A percentile compares a stretch with the other conserved stretches of the same genome.
phyloP scores from a whole-genome alignment of 179 eudicot species.

The Actinidia chinensis region DNA sequence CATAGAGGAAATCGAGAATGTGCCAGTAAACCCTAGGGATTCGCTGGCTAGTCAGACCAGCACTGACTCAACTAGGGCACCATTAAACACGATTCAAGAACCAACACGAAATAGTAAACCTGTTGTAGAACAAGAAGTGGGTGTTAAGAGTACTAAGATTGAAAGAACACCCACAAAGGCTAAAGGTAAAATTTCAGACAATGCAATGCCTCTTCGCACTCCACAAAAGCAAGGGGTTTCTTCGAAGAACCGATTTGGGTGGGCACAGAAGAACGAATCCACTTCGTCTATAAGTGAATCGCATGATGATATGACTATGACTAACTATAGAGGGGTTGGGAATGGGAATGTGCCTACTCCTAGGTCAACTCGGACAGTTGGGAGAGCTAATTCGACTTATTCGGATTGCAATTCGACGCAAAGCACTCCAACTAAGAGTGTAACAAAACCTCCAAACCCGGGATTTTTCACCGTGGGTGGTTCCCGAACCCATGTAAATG shows the following conservation, averaged over 20 bases:
- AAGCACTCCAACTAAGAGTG: conserved; percentile 84
- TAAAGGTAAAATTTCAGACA: conserved; percentile 36
- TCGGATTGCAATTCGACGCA: conserved; percentile 54
- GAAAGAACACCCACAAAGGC: conserved; percentile 72
- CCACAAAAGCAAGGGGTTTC: conserved; percentile 60
- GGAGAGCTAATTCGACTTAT: conserved; percentile 40
- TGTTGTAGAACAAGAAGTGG: conserved; percentile 37
- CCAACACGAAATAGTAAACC: conserved; percentile 32
- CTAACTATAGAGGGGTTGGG: conserved; percentile 19
- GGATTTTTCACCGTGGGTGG: conserved; percentile 49
- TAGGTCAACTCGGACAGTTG: conserved; percentile 37
- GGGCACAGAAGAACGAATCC: conserved; percentile 46
- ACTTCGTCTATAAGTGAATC: conserved; percentile 33
- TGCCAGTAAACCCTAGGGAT: conserved; percentile 54
- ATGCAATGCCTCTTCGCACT: conserved; percentile 43
- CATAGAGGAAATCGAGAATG: conserved; percentile 70
- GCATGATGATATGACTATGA: conserved; percentile 40
- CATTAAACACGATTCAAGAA: conserved; percentile 51
- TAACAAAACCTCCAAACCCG: conserved; percentile 75
- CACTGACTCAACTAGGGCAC: conserved; percentile 45
- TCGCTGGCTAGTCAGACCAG: conserved; percentile 25
- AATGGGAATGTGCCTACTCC: conserved; percentile 48
- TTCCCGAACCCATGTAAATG: conserved; percentile 46
- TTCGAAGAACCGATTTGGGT: conserved; percentile 59
- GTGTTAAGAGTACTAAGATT: conserved; percentile 27